Percentiles rank a stretch among this genome's conserved stretches.
Evolutionary conservation across 2,329 filamentous ascomycete species (phyloP).

Genomic region (Ceratocystis huliohia): DNA sequence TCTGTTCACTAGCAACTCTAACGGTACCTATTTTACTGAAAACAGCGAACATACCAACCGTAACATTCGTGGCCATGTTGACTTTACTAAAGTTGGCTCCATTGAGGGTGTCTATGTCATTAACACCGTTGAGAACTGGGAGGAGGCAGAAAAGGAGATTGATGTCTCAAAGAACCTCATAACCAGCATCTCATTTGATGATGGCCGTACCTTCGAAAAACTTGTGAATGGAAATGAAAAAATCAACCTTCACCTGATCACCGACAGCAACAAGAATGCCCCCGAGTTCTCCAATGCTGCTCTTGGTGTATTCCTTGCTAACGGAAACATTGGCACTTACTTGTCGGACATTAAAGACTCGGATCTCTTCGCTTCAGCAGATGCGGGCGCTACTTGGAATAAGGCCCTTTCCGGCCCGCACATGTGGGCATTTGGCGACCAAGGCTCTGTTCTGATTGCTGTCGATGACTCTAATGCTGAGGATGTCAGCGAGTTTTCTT

Average conservation of each 20-base stretch:
- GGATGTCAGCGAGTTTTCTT: slow-evolving; percentile 46
- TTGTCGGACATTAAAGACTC: slow-evolving; percentile 61
- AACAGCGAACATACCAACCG: slow-evolving; percentile 91
- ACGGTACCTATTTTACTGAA: slow-evolving; percentile 88
- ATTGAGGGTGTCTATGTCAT: slow-evolving; percentile 89
- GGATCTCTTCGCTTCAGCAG: slow-evolving; percentile 76
- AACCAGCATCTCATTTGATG: slow-evolving; percentile 85
- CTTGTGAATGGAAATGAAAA: slow-evolving; percentile 54
- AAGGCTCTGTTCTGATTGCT: slow-evolving; percentile 78
- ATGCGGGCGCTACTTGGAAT: slow-evolving; percentile 78
- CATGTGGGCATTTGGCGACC: slow-evolving; percentile 92
- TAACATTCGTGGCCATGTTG: slow-evolving; percentile 60
- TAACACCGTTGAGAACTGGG: slow-evolving; percentile 77
- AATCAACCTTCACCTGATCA: slow-evolving; percentile 86
- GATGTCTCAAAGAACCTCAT: slow-evolving; percentile 52
- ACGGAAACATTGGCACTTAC: slow-evolving; percentile 73
- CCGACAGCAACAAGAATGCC: slow-evolving; percentile 67
- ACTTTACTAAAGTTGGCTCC: slow-evolving; percentile 86
- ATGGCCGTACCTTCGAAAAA: slow-evolving; percentile 71
- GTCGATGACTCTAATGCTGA: slow-evolving; percentile 59
- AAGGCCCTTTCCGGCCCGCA: slow-evolving; percentile 66
- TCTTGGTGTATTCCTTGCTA: slow-evolving; percentile 83
- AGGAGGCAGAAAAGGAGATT: slow-evolving; percentile 50
- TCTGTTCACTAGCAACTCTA: slow-evolving; percentile 91
- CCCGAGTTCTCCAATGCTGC: slow-evolving; percentile 87